Conservation (phyloP, 1,139 yeast species). For the Sugiyamaella xylanicola region DNA sequence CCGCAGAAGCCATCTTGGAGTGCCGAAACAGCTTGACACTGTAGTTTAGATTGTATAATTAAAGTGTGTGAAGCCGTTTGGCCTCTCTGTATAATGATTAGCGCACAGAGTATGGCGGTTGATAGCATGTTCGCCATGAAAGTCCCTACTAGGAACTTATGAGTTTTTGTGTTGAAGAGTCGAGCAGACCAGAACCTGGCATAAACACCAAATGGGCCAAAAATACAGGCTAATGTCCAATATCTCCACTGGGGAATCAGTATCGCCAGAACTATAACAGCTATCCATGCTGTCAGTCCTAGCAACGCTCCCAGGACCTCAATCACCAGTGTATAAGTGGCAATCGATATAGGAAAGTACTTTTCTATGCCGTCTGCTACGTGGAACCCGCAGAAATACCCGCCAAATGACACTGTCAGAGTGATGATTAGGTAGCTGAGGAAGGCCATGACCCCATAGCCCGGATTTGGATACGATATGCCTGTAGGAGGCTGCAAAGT, state of each 20-base stretch:
- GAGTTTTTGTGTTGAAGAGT: constrained; percentile 45
- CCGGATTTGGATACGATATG: constrained; percentile 57
- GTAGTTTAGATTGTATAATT: constrained; percentile 43
- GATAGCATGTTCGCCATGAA: constrained; percentile 67
- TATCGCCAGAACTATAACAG: constrained; percentile 49
- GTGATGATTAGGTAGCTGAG: constrained; percentile 44
- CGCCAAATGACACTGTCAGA: constrained; percentile 48
- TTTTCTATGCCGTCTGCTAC: constrained; percentile 35
- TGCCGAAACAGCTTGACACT: constrained; percentile 59
- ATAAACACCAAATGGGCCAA: constrained; percentile 71
- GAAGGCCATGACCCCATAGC: constrained; percentile 67
- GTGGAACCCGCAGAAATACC: constrained; percentile 50
- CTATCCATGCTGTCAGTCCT: constrained; percentile 48
- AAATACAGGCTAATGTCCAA: constrained; percentile 60
- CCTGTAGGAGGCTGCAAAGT: constrained; percentile 39
- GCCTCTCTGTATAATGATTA: constrained; percentile 56
- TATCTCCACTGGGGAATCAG: constrained; percentile 53
- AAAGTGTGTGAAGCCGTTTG: constrained; percentile 27
- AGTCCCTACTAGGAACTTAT: constrained; percentile 71
- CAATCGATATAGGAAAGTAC: constrained; percentile 15
- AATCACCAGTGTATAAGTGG: constrained; percentile 16
- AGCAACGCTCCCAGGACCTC: constrained; percentile 26
- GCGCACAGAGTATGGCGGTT: constrained; percentile 56
- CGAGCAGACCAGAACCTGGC: constrained; percentile 58
- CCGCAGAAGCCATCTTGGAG: constrained; percentile 77